A percentile compares a stretch with the other conserved stretches of the same genome.
phyloP scores from a whole-genome alignment of 805 yeast species.

The Kodamaea nitidulidarum region DNA sequence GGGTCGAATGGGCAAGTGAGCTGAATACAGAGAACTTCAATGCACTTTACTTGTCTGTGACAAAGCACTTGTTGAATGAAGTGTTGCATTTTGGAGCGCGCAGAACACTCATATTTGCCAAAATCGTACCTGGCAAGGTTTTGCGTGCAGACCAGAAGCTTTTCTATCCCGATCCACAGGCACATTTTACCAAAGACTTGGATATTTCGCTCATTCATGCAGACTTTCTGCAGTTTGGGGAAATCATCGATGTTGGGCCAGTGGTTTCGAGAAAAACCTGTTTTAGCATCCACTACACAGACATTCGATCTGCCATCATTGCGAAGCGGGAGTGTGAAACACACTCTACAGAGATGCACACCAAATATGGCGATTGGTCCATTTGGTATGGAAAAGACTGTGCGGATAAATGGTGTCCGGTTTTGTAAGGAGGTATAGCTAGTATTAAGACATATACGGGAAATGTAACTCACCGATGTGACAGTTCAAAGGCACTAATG shows the following conservation, averaged over 20 bases:
- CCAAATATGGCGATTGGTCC: constrained; percentile 56
- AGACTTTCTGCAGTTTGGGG: constrained; percentile 58
- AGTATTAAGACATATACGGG: no score
- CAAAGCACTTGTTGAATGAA: constrained; percentile 25
- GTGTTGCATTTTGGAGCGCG: constrained; percentile 46
- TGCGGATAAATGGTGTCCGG: constrained; percentile 51
- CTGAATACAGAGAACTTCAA: constrained; percentile 21
- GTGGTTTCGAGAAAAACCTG: constrained; percentile 64
- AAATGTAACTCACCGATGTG: no score
- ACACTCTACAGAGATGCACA: constrained; percentile 30
- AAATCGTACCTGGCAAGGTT: constrained; percentile 20
- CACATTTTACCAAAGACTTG: constrained; percentile 41
- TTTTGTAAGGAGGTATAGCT: constrained; percentile 7
- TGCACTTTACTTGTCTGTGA: constrained; percentile 18
- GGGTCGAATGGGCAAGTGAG: constrained; percentile 44
- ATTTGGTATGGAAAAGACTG: constrained; percentile 66
- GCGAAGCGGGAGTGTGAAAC: constrained; percentile 43
- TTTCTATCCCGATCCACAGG: constrained; percentile 42
- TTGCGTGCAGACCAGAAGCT: constrained; percentile 20
- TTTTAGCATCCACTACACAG: constrained; percentile 55
- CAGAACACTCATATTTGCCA: constrained; percentile 47
- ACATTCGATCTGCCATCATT: constrained; percentile 54
- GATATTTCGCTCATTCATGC: constrained; percentile 39
- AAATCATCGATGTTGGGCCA: constrained; percentile 58
- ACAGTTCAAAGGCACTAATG: no score